Conservation (phyloP, 75 land plant species). For the Cryptomeria japonica region DNA sequence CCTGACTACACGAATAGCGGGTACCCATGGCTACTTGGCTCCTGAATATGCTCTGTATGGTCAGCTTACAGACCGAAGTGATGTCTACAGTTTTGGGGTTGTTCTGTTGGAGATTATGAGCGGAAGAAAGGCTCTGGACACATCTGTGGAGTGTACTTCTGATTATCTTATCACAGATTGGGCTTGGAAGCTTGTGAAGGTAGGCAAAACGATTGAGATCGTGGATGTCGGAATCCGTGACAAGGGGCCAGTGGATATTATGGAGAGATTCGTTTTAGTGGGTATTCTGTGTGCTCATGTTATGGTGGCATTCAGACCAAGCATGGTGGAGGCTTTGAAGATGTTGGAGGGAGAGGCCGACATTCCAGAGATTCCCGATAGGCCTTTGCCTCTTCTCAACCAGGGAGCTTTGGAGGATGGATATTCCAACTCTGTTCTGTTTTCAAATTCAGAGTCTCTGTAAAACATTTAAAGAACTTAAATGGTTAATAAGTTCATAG, state of each 20-base stretch:
- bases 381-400: no score
- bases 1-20: constrained; percentile 16
- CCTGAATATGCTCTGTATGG: constrained; percentile 22
- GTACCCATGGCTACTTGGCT: no score
- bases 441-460: no score
- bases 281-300: neutral
- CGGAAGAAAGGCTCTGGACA: constrained; percentile 49
- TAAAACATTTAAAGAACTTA: no score
- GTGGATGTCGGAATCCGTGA: neutral
- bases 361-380: no score
- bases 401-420: neutral
- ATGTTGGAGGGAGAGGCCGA: neutral
- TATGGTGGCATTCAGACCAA: neutral
- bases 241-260: neutral
- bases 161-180: neutral
- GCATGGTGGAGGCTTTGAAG: neutral
- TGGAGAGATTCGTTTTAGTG: neutral
- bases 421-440: no score
- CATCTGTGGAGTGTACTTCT: neutral
- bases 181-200: neutral
- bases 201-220: no score
- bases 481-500: no score
- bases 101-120: constrained; percentile 50
- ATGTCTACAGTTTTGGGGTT: constrained; percentile 50
- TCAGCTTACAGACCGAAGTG: constrained; percentile 30